These are phyloP conservation scores for Picea engelmannii DNA, from an alignment of 83 land plant species.

Conservation along the genomic window DNA sequence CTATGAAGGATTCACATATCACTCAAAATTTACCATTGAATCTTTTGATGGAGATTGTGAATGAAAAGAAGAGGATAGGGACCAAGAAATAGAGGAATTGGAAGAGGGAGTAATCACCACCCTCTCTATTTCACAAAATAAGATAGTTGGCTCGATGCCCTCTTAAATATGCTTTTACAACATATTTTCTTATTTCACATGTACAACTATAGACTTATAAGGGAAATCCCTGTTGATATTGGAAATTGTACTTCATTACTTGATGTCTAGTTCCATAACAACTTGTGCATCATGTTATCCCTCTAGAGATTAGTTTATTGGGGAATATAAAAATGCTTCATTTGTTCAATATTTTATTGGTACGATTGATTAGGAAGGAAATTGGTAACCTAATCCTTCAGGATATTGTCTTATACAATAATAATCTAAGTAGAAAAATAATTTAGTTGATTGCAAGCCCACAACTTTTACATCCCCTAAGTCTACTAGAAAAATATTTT, in stretches of 20 bases:
- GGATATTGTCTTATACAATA: conserved; percentile 30
- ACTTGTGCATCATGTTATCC: conserved; percentile 20
- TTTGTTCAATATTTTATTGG: conserved; percentile 23
- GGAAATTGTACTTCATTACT: conserved; percentile 21
- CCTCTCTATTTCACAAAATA: conserved; percentile 7
- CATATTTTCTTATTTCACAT: neutral
- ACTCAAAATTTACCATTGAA: conserved; percentile 4
- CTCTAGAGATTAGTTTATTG: conserved; percentile 18
- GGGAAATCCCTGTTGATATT: conserved; percentile 15
- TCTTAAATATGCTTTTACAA: neutral
- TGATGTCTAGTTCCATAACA: conserved; percentile 14
- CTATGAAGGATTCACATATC: conserved; percentile 10
- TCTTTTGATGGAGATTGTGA: conserved; percentile 34
- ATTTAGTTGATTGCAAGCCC: conserved; percentile 16
- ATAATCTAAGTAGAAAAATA: conserved; percentile 35
- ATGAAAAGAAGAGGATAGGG: conserved; percentile 27
- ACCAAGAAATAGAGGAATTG: conserved; percentile 37
- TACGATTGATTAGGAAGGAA: conserved; percentile 25
- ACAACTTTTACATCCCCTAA: conserved; percentile 17
- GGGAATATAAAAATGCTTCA: neutral
- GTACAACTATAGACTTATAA: conserved; percentile 7
- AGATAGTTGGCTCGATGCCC: neutral
- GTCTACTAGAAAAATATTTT: conserved; percentile 33
- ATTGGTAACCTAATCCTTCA: conserved; percentile 20
- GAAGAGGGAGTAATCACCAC: conserved; percentile 25